These are phyloP conservation scores for Phaeotremella skinneri DNA, from an alignment of 768 basidiomycete species.

Conservation along the genomic window DNA sequence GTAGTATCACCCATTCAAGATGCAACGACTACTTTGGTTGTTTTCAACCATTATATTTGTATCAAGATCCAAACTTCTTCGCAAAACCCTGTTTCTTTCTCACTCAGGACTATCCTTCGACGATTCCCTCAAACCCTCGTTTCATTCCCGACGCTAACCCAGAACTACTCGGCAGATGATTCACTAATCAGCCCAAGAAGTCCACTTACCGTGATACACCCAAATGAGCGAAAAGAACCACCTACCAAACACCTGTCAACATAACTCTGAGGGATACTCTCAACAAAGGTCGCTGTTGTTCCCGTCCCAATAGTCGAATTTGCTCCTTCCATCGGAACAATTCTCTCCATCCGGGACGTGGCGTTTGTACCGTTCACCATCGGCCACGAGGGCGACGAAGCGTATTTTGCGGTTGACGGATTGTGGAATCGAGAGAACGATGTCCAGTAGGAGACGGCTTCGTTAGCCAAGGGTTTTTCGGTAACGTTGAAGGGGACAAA, in stretches of 20 bases:
- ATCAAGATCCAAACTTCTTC: too few species aligned
- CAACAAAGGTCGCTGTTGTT: slow-evolving; percentile 12
- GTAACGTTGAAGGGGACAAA: slow-evolving; percentile 23
- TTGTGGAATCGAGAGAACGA: slow-evolving; percentile 12
- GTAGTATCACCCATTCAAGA: too few species aligned
- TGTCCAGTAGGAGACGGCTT: slow-evolving; percentile 21
- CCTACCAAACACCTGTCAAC: slow-evolving; percentile 14
- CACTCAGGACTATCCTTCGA: too few species aligned
- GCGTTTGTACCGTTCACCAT: neutral
- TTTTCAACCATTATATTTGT: too few species aligned
- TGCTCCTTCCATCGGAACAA: slow-evolving; percentile 13
- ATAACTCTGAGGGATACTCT: slow-evolving; percentile 12
- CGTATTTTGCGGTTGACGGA: slow-evolving; percentile 13
- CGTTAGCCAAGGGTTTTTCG: slow-evolving; percentile 17
- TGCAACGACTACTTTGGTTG: too few species aligned
- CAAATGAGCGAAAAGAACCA: too few species aligned
- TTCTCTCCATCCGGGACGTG: neutral
- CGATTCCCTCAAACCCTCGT: too few species aligned
- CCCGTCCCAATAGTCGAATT: slow-evolving; percentile 16
- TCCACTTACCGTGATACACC: too few species aligned
- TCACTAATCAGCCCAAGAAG: too few species aligned
- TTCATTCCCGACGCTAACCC: too few species aligned
- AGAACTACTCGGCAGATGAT: too few species aligned
- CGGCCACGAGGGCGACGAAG: slow-evolving; percentile 15
- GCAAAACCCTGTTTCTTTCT: too few species aligned